phyloP scores from a whole-genome alignment of 2,329 filamentous ascomycete species.

The Neonectria punicea region DNA sequence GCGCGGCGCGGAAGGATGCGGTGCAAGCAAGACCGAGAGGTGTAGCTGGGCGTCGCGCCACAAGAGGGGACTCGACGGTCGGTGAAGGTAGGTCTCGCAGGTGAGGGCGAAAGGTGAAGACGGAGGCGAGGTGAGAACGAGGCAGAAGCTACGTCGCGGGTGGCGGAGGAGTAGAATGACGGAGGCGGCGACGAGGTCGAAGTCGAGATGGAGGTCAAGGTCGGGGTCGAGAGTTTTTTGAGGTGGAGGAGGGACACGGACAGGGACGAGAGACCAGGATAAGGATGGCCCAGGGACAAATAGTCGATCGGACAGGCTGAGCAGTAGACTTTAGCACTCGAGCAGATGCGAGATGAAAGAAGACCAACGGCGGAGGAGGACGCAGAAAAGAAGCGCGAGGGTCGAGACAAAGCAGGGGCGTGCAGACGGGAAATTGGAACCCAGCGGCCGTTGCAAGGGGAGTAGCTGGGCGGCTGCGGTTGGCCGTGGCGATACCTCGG shows the following conservation, averaged over 20 bases:
- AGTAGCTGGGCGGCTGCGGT: conserved; percentile 33
- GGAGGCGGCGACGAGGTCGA: conserved; percentile 7
- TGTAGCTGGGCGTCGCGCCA: conserved; percentile 22
- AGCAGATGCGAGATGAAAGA: conserved; percentile 20
- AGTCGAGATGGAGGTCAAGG: conserved; percentile 1
- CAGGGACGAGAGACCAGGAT: neutral
- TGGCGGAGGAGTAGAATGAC: neutral
- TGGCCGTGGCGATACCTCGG: conserved; percentile 20
- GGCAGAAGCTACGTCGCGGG: neutral
- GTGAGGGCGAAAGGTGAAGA: conserved; percentile 1
- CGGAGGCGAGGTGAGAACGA: conserved; percentile 7
- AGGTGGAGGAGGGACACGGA: conserved; percentile 20
- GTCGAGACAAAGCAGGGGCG: conserved; percentile 2
- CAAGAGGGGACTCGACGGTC: conserved; percentile 19
- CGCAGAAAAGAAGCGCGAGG: neutral
- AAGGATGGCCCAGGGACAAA: conserved; percentile 3
- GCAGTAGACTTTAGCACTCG: neutral
- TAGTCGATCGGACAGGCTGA: neutral
- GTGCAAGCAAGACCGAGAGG: neutral
- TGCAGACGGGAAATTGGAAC: conserved; percentile 35
- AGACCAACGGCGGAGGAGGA: neutral
- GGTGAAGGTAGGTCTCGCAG: neutral
- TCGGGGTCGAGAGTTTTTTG: conserved; percentile 13
- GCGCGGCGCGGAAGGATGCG: conserved; percentile 9
- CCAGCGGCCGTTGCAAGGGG: conserved; percentile 34